phyloP scores from a whole-genome alignment of 2,329 filamentous ascomycete species.

The Alternaria dauci region DNA sequence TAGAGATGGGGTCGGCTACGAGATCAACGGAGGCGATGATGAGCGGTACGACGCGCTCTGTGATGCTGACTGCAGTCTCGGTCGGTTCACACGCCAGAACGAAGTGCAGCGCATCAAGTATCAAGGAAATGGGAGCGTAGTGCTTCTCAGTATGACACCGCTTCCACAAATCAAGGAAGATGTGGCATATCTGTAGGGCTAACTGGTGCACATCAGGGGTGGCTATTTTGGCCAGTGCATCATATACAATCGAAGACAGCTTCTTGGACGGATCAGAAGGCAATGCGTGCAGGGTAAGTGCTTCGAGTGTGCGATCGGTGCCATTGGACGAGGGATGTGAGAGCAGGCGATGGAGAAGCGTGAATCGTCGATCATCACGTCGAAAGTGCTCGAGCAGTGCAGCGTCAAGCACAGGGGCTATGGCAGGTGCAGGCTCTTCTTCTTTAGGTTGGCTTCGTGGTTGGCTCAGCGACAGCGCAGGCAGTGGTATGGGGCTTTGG shows the following conservation, averaged over 20 bases:
- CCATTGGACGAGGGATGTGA: conserved; percentile 66
- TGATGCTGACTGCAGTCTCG: conserved; percentile 66
- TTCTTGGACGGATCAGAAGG: conserved; percentile 65
- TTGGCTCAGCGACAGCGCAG: conserved; percentile 61
- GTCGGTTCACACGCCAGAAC: conserved; percentile 69
- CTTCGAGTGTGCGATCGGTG: conserved; percentile 71
- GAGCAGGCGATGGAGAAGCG: conserved; percentile 68
- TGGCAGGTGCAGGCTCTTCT: conserved; percentile 26
- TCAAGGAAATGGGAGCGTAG: conserved; percentile 69
- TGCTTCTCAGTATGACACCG: conserved; percentile 70
- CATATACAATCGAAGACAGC: conserved; percentile 72
- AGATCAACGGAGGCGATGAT: conserved; percentile 60
- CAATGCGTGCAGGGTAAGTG: conserved; percentile 69
- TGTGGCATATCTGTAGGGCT: conserved; percentile 69
- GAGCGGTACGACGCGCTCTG: conserved; percentile 62
- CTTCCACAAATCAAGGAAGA: conserved; percentile 73
- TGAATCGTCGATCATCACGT: conserved; percentile 50
- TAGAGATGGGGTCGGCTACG: conserved; percentile 60
- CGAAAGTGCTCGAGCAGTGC: conserved; percentile 50
- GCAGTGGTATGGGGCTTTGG: conserved; percentile 69
- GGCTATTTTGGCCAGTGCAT: conserved; percentile 67
- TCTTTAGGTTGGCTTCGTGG: conserved; percentile 51
- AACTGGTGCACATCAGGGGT: conserved; percentile 62
- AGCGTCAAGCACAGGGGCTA: conserved; percentile 26
- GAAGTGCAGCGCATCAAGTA: conserved; percentile 71